These are phyloP conservation scores for Candida patagonica DNA, from an alignment of 805 yeast genomes.

Conservation along the genomic window DNA sequence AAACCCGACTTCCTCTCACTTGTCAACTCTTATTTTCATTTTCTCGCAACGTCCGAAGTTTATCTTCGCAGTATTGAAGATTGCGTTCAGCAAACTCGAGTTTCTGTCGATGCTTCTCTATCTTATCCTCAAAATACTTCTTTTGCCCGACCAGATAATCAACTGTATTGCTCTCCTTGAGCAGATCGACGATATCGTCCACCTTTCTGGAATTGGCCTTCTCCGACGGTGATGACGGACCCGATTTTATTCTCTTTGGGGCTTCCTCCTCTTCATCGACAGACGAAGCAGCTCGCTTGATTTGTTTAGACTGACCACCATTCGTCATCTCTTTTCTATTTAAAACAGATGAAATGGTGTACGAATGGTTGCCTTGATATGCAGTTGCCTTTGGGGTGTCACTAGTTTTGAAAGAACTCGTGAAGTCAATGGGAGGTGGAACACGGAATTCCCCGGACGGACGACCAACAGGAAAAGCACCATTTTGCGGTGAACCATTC, in stretches of 20 bases:
- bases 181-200: neutral
- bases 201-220: neutral
- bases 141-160: conserved; percentile 28
- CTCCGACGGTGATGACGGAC: neutral
- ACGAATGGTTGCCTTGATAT: conserved; percentile 1
- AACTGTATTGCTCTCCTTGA: neutral
- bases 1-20: too few relatives aligned
- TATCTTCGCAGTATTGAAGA: conserved; percentile 24
- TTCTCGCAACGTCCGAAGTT: conserved; percentile 15
- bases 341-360: conserved; percentile 1
- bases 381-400: conserved; percentile 1
- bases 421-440: conserved; percentile 35
- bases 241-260: conserved; percentile 1
- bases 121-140: conserved; percentile 26
- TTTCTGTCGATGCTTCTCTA: conserved; percentile 20
- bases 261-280: neutral
- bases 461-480: too few relatives aligned
- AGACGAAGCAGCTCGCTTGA: neutral
- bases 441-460: conserved; percentile 15
- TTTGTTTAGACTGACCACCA: neutral
- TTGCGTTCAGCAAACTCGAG: conserved; percentile 21
- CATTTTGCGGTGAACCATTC: too few relatives aligned
- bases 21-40: too few relatives aligned
- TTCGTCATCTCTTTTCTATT: neutral
- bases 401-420: conserved; percentile 27